Base-by-base conservation (phyloP, 768 basidiomycete genomes). In the Suillus subaureus region DNA sequence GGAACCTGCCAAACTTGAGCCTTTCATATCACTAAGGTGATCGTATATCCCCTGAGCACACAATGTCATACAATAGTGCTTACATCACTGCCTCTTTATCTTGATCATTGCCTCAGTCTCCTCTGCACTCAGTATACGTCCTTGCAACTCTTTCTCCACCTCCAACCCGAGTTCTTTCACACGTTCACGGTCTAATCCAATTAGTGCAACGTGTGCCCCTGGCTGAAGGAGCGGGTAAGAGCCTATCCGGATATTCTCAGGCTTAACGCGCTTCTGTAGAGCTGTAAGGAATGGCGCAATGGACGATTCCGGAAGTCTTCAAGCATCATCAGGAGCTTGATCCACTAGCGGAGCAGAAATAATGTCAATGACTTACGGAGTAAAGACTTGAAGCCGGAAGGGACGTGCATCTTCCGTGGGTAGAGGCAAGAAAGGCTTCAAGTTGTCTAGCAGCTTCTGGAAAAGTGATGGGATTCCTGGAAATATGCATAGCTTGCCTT, bases 401-500 rank as follows among this genome's bases (percentile, higher is more conserved):
- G 93, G 94, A 64, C 92, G 88, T 70, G 89, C 86, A 39, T 81
- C 79, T 7, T 83, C 79, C 0, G 93, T 91, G 15, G 95, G 94
- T 28, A 98, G 83, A 2, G 93, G 88, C 0, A 98, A 78, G 74
- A 88, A 93, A 13, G 87, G 86, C 12, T 86, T 86, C 26, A 96
- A 79, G n/a, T 84, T 87, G 62, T 88, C 84, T 40, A 97, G 78
- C 82, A 98, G 89, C 75, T 85, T 87, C 71, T 91, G 87, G 79
- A 96, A 97, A 35, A 97, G 82, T 5, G 82, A 78, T 0, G 96
- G 96, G 52, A 97, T 93, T 42, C 96, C 96, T 0, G 96, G 96
- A 77, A 98, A 90, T 35, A 98, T 82, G 78, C 94, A 97, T 21
- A 97, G 82, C 78, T 93, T 96, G 31, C 92, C 91, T 70, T 87